A percentile compares a stretch with the other conserved stretches of the same genome.
phyloP scores from a whole-genome alignment of 257 asterid species.

The Solanum pimpinellifolium region DNA sequence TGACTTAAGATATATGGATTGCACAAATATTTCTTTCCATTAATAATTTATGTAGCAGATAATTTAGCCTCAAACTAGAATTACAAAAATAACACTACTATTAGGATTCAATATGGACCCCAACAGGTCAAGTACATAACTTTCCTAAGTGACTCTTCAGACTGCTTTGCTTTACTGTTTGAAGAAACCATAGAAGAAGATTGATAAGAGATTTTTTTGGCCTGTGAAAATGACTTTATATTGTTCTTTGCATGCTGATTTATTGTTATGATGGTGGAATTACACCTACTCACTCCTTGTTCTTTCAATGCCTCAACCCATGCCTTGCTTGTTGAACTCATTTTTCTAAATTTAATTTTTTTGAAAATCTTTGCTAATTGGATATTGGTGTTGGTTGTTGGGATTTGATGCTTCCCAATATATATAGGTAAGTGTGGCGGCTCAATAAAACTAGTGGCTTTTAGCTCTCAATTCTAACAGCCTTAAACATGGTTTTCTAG shows the following conservation, averaged over 20 bases:
- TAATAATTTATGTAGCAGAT: not conserved
- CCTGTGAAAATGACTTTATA: not conserved
- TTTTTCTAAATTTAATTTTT: not conserved
- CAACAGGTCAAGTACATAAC: slow-evolving; percentile 21
- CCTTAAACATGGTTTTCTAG: not conserved
- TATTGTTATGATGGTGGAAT: not conserved
- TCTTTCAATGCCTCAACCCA: slow-evolving; percentile 16
- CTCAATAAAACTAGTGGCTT: not conserved
- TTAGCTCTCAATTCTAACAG: not conserved
- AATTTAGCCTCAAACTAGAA: not conserved
- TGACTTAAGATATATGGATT: not conserved
- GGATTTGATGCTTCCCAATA: not conserved
- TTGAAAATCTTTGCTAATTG: not conserved
- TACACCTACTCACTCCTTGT: slow-evolving; percentile 14
- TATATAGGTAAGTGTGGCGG: not conserved
- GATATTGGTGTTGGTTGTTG: not conserved
- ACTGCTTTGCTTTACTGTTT: not conserved
- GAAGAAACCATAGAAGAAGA: not conserved
- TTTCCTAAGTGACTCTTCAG: slow-evolving; percentile 17
- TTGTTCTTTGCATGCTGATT: slow-evolving; percentile 9
- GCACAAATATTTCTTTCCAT: not conserved
- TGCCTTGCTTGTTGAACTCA: slow-evolving; percentile 16
- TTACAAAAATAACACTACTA: not conserved
- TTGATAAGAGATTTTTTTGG: not conserved
- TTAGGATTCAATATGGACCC: slow-evolving; percentile 12